Percentiles rank a stretch among this genome's conserved stretches.
These are phyloP conservation scores for Colletotrichum abscissum DNA, from an alignment of 2,329 filamentous ascomycete genomes.

Conservation along the genomic window DNA sequence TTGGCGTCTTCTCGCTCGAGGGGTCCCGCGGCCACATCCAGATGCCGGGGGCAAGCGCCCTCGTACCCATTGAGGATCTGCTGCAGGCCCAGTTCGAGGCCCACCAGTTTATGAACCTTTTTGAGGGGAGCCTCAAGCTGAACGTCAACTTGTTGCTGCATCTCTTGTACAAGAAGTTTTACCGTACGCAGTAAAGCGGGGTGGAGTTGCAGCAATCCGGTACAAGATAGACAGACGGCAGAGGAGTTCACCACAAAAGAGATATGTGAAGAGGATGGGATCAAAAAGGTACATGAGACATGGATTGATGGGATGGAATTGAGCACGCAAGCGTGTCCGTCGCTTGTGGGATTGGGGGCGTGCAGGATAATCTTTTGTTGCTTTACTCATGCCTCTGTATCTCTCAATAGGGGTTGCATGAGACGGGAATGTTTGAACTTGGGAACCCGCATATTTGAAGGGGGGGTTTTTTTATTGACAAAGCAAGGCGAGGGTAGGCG, in stretches of 20 bases:
- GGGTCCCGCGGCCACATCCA: constrained; percentile 93
- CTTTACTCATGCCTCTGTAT: not conserved
- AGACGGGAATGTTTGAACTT: constrained; percentile 19
- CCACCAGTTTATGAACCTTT: constrained; percentile 94
- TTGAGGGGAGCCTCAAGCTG: constrained; percentile 85
- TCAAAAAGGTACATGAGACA: constrained; percentile 18
- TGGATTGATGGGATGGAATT: constrained; percentile 26
- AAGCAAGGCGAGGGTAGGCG: constrained; percentile 26
- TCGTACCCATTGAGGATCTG: constrained; percentile 91
- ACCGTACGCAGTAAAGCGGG: constrained; percentile 70
- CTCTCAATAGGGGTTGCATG: constrained; percentile 6
- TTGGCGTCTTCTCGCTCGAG: constrained; percentile 93
- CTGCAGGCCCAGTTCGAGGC: constrained; percentile 98
- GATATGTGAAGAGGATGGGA: not conserved
- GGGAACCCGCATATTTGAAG: constrained; percentile 22
- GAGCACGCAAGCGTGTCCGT: constrained; percentile 15
- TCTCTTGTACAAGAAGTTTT: constrained; percentile 99
- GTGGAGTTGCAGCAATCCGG: not conserved
- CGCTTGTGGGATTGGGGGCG: constrained; percentile 15
- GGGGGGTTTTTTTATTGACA: not conserved
- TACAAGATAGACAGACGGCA: not conserved
- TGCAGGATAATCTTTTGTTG: constrained; percentile 21
- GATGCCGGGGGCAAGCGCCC: constrained; percentile 90
- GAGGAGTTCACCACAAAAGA: not conserved
- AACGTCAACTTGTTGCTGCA: constrained; percentile 98